Conservation (phyloP, 176 grass and related monocot species). For the Cenchrus purpureus region DNA sequence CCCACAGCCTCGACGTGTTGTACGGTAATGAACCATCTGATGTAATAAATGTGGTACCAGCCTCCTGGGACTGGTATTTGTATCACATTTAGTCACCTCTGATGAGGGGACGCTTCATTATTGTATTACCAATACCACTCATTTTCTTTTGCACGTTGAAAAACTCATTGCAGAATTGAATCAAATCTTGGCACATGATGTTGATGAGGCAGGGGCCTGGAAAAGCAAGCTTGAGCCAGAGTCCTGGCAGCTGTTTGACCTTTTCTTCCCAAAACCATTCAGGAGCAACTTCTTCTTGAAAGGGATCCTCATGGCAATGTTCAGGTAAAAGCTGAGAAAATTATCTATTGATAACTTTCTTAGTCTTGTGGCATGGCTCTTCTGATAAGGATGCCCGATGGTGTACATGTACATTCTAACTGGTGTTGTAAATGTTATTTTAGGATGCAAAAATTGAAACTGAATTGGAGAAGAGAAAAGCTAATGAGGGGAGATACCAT, state of each 20-base stretch:
- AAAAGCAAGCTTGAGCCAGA: conserved; percentile 85
- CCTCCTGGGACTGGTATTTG: too few species aligned
- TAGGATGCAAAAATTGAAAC: conserved; percentile 99
- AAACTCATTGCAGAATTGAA: conserved; percentile 96
- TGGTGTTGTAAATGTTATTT: neutral
- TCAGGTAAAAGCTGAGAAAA: conserved; percentile 59
- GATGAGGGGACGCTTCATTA: too few species aligned
- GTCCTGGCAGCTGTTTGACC: conserved; percentile 69
- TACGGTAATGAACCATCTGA: too few species aligned
- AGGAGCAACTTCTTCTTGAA: conserved; percentile 96
- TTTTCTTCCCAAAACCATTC: conserved; percentile 82
- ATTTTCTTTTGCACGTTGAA: conserved; percentile 64
- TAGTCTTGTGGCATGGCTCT: neutral
- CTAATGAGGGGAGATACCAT: conserved; percentile 63
- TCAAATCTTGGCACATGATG: conserved; percentile 90
- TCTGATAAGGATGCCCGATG: neutral
- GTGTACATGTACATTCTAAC: conserved; percentile 34
- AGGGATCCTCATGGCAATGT: conserved; percentile 99
- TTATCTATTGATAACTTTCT: neutral
- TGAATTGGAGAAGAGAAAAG: conserved; percentile 92
- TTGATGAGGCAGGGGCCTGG: conserved; percentile 88
- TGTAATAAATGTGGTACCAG: too few species aligned
- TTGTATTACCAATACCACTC: conserved; percentile 16
- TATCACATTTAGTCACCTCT: too few species aligned
- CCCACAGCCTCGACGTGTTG: too few species aligned